Evolutionary conservation across 2,329 filamentous ascomycete genomes (phyloP).

Genomic region (Colletotrichum gloeosporioides): DNA sequence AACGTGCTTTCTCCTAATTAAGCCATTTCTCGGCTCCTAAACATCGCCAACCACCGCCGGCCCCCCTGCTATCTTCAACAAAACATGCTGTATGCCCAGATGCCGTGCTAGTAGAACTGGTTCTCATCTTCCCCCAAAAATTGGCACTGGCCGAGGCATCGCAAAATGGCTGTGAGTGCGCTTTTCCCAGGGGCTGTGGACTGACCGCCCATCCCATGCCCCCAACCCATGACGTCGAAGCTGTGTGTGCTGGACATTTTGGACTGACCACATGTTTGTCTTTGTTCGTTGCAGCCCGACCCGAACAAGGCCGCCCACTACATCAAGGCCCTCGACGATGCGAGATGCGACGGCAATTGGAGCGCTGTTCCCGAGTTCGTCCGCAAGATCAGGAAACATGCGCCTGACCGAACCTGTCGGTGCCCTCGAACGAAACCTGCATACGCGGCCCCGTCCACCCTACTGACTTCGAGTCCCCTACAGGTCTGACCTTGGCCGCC

Average conservation of each 20-base stretch:
- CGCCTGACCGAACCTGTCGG: slow-evolving; percentile 83
- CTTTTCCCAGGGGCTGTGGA: background rate
- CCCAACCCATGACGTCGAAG: slow-evolving; percentile 21
- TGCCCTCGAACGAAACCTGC: slow-evolving; percentile 16
- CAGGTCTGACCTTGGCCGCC: slow-evolving; percentile 74
- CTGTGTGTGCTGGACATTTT: background rate
- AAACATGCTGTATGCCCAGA: slow-evolving; percentile 11
- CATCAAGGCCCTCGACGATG: slow-evolving; percentile 80
- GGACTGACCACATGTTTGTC: slow-evolving; percentile 4
- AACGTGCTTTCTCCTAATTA: slow-evolving; percentile 18
- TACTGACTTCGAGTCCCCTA: slow-evolving; percentile 20
- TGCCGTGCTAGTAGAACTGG: slow-evolving; percentile 14
- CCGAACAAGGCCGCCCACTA: slow-evolving; percentile 81
- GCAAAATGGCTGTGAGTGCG: slow-evolving; percentile 41
- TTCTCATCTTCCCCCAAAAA: background rate
- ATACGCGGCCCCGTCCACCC: slow-evolving; percentile 7
- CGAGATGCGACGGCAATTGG: slow-evolving; percentile 90
- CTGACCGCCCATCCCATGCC: background rate
- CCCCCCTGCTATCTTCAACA: background rate
- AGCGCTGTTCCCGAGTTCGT: slow-evolving; percentile 84
- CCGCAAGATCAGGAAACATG: slow-evolving; percentile 94
- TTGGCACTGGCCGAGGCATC: slow-evolving; percentile 1
- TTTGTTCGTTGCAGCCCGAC: slow-evolving; percentile 20
- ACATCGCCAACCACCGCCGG: slow-evolving; percentile 11
- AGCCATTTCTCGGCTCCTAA: slow-evolving; percentile 8